Conservation (phyloP, 495 filamentous ascomycete genomes). For the Tricharina praecox region DNA sequence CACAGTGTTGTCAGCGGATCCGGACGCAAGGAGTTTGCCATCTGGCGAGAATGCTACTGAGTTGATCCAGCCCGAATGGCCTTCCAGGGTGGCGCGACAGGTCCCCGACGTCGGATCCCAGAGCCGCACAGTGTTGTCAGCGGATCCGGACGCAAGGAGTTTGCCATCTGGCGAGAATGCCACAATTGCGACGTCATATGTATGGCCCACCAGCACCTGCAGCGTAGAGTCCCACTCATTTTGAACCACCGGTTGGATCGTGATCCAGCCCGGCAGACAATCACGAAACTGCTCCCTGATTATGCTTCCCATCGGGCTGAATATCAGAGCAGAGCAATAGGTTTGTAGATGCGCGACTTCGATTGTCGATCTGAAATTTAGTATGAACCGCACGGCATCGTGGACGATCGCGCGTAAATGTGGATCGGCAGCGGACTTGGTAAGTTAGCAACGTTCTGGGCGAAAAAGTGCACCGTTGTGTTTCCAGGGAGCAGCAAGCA, state of each 20-base stretch:
- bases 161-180: slow-evolving; percentile 5
- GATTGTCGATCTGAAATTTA: slow-evolving; percentile 15
- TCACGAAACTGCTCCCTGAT: slow-evolving; percentile 13
- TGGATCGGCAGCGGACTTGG: not conserved
- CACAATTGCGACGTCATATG: slow-evolving; percentile 16
- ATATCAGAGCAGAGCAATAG: slow-evolving; percentile 26
- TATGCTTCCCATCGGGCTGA: slow-evolving; percentile 22
- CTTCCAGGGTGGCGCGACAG: not conserved
- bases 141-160: not conserved
- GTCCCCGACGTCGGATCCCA: not conserved
- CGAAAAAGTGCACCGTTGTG: too few species aligned
- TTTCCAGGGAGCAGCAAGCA: too few species aligned
- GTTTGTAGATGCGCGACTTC: slow-evolving; percentile 25
- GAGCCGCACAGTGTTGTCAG: not conserved
- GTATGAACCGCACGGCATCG: slow-evolving; percentile 17
- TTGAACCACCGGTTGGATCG: slow-evolving; percentile 3
- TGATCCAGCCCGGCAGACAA: slow-evolving; percentile 9
- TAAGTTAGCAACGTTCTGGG: too few species aligned
- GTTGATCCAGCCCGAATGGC: too few species aligned
- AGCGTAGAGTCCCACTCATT: slow-evolving; percentile 13
- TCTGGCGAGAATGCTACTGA: too few species aligned
- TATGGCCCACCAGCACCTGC: slow-evolving; percentile 24
- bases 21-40: too few species aligned
- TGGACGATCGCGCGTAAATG: not conserved
- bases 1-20: too few species aligned